Conservation (phyloP, 75 land plant genomes). For the Cryptomeria japonica region DNA sequence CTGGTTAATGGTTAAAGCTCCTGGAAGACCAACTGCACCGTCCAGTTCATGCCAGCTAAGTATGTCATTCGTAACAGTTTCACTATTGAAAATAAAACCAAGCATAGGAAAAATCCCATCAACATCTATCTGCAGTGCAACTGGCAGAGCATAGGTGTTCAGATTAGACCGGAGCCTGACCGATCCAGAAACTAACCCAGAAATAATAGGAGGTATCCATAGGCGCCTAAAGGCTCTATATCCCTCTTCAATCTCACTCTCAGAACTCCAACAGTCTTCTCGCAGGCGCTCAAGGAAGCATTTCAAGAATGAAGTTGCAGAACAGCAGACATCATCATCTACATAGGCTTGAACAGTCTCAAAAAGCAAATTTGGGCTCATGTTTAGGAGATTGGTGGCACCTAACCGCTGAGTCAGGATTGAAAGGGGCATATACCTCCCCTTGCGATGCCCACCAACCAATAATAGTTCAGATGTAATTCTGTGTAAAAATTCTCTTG, state of each 20-base stretch:
- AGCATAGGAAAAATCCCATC: slow-evolving; percentile 90
- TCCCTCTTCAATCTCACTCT: slow-evolving; percentile 69
- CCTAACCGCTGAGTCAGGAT: slow-evolving; percentile 81
- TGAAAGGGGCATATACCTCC: slow-evolving; percentile 94
- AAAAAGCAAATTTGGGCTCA: slow-evolving; percentile 68
- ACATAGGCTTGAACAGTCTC: slow-evolving; percentile 73
- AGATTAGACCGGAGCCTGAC: slow-evolving; percentile 81
- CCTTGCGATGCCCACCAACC: slow-evolving; percentile 87
- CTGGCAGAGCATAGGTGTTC: slow-evolving; percentile 86
- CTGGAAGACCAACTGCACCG: slow-evolving; percentile 37
- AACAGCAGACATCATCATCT: slow-evolving; percentile 99
- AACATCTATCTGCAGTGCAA: slow-evolving; percentile 73
- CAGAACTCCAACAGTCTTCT: slow-evolving; percentile 90
- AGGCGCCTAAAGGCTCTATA: slow-evolving; percentile 57
- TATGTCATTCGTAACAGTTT: not conserved
- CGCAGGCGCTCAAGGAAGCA: slow-evolving; percentile 88
- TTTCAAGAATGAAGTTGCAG: slow-evolving; percentile 91
- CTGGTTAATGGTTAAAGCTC: slow-evolving; percentile 50
- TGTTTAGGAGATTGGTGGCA: slow-evolving; percentile 58
- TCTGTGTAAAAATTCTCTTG: slow-evolving; percentile 40
- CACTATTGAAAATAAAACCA: slow-evolving; percentile 54
- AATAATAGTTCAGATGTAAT: slow-evolving; percentile 67
- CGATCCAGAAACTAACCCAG: slow-evolving; percentile 83
- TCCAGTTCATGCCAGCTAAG: slow-evolving; percentile 35
- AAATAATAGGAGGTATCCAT: slow-evolving; percentile 81